Base-by-base conservation (phyloP, 495 filamentous ascomycete species). In the Penicillium steckii region DNA sequence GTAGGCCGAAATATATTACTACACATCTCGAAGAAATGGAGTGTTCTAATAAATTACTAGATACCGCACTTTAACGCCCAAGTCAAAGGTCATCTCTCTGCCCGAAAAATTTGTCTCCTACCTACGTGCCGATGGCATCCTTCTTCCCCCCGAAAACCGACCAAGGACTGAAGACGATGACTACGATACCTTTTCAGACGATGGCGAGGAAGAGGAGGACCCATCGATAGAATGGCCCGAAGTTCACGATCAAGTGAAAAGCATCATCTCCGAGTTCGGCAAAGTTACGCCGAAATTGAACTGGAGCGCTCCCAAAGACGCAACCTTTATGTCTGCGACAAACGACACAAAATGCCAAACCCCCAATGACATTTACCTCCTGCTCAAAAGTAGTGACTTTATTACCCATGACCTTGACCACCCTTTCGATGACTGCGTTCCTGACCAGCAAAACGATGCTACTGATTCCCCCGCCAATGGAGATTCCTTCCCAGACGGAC, bases 221-320 rank as follows among this genome's bases (percentile, higher is more conserved):
- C 82, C 85, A 0, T 85, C 83, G 2, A 62, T 59, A 18, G 69
- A 71, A 25, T 88, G 85, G 83, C 80, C 78, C 6, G 85, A 89
- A 17, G 80, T 92, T 2, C 95, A 99, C 70, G 65, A 80, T 30
- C 66, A 80, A 43, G 87, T 99, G 63, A 87, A 85, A 68, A 66
- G 76, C 13, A 86, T 83, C 4, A 96, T 99, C 56, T 61, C 78
- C 3, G 83, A 88, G 49, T 79, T 97, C 26, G 93, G 94, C 51
- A 83, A 82, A 26, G 91, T 91, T 0, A 82, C 84, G 0, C 95
- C 95, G 2, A 99, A 99, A 62, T 76, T 99, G 21, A 96, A 97
- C 76, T 99, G 94, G 94, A 96, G 91, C 24, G 83, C 89, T 3
- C 94, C 94, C 0, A 97, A 97, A 67, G 94, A 99, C 65, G 95